Percentiles rank a stretch among this genome's conserved stretches.
Conservation (phyloP, 148 eudicot species). For the Diospyros kaki region DNA sequence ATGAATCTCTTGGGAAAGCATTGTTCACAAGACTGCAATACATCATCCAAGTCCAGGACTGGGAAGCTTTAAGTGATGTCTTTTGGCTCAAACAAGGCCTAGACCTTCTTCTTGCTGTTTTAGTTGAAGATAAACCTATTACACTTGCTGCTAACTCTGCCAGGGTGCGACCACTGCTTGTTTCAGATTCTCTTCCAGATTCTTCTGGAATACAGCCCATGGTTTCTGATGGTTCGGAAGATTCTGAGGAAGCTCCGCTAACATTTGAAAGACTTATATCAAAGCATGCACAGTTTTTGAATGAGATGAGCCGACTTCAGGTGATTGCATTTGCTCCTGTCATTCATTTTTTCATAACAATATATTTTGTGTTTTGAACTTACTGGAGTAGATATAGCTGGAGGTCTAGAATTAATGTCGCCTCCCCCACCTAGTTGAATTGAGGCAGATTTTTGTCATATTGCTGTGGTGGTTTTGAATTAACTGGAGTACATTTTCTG, state of each 20-base stretch:
- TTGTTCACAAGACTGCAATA: slow-evolving; percentile 81
- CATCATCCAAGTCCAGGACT: slow-evolving; percentile 90
- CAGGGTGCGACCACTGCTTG: slow-evolving; percentile 67
- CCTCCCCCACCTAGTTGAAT: too few relatives aligned
- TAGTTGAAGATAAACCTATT: slow-evolving; percentile 88
- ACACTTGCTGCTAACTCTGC: slow-evolving; percentile 98
- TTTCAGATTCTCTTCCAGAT: slow-evolving; percentile 51
- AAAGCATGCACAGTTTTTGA: slow-evolving; percentile 74
- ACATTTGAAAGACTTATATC: slow-evolving; percentile 75
- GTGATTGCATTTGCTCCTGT: slow-evolving; percentile 23
- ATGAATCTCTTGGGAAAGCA: slow-evolving; percentile 79
- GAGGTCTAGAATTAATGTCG: too few relatives aligned
- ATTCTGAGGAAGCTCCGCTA: slow-evolving; percentile 67
- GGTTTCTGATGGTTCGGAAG: slow-evolving; percentile 52
- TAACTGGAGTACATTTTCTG: neutral
- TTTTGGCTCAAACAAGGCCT: slow-evolving; percentile 99
- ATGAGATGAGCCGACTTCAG: slow-evolving; percentile 79
- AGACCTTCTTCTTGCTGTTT: slow-evolving; percentile 94
- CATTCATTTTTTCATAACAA: too few relatives aligned
- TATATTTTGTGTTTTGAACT: too few relatives aligned
- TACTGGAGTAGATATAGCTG: too few relatives aligned
- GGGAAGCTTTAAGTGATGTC: slow-evolving; percentile 97
- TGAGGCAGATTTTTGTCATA: too few relatives aligned
- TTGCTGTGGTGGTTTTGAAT: neutral
- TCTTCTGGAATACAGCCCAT: slow-evolving; percentile 60